Evolutionary conservation across 2,329 filamentous ascomycete species (phyloP).

Genomic region (Chalaropsis ovoidea): DNA sequence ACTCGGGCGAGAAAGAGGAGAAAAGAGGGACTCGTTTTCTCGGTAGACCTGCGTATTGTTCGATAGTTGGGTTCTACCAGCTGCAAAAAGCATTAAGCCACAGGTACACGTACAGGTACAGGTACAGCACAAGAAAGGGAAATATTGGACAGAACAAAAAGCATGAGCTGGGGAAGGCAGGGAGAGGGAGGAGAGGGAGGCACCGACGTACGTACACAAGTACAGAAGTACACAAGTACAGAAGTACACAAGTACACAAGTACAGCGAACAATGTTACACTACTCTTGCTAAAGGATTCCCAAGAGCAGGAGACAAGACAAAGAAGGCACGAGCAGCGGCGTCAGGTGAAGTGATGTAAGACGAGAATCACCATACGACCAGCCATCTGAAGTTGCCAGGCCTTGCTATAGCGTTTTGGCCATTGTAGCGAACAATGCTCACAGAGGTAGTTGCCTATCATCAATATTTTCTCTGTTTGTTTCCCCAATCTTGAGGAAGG

Average conservation of each 20-base stretch:
- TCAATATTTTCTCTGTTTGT: background rate
- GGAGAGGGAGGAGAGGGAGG: background rate
- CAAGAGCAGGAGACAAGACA: background rate
- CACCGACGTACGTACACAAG: background rate
- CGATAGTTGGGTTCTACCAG: background rate
- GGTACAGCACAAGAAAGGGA: background rate
- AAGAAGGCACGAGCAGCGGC: background rate
- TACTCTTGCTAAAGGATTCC: background rate
- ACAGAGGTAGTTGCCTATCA: background rate
- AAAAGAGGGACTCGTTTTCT: background rate
- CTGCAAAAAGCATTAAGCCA: conserved; percentile 1
- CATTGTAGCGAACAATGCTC: background rate
- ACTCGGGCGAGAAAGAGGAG: conserved; percentile 13
- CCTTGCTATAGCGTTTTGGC: background rate
- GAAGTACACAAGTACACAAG: background rate
- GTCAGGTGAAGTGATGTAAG: background rate
- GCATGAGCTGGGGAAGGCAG: background rate
- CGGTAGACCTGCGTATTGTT: background rate
- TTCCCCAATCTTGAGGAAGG: background rate
- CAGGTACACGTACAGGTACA: background rate
- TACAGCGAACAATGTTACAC: conserved; percentile 9
- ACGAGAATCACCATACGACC: background rate
- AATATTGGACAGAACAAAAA: background rate
- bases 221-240: no score
- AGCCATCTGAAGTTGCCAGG: background rate